These are phyloP conservation scores for Oryza rufipogon DNA, from an alignment of 176 grass and related monocot species.

Conservation along the genomic window DNA sequence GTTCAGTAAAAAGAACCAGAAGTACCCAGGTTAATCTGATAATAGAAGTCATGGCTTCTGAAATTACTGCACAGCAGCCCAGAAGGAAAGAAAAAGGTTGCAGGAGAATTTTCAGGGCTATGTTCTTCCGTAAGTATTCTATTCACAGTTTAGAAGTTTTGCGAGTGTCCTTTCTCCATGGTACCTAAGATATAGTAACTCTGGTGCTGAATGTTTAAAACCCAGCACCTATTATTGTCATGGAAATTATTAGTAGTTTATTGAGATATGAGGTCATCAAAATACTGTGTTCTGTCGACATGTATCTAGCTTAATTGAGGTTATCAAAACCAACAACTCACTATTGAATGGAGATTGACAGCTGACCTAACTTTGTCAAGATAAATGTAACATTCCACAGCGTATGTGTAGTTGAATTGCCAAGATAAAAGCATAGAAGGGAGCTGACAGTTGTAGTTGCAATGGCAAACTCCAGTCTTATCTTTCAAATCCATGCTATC, in stretches of 20 bases:
- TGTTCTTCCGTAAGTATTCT: not conserved
- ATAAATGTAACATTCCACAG: not conserved
- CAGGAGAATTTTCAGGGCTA: not conserved
- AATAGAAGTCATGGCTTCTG: not conserved
- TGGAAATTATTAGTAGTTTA: not conserved
- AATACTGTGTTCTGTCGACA: not conserved
- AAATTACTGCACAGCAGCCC: not conserved
- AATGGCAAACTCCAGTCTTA: not conserved
- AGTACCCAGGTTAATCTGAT: not conserved
- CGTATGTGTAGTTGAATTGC: not conserved
- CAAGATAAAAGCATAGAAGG: not conserved
- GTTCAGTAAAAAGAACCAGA: not conserved
- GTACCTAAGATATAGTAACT: not conserved
- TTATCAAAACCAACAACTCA: not conserved
- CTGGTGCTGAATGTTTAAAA: not conserved
- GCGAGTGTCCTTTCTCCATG: not conserved
- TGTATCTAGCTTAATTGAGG: not conserved
- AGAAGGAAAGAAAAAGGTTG: not conserved
- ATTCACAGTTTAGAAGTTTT: not conserved
- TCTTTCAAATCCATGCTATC: not conserved
- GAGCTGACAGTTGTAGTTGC: not conserved
- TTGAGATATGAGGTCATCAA: not conserved
- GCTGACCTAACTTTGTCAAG: conserved; percentile 21
- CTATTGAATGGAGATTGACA: conserved; percentile 5
- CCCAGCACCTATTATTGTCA: not conserved